Conservation (phyloP, 257 asterid species). For the Salvia rosmarinus region DNA sequence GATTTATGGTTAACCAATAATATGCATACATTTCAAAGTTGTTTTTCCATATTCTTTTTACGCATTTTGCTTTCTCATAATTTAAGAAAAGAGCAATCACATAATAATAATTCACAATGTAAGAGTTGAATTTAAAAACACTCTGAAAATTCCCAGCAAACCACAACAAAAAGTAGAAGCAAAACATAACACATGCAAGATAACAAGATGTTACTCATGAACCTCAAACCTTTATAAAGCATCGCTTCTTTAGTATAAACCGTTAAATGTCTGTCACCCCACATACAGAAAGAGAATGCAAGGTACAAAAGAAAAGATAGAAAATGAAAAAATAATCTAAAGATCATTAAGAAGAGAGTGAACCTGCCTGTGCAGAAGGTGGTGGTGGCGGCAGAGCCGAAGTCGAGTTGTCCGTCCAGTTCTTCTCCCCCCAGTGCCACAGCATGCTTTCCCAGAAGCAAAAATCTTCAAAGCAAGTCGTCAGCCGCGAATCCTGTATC, state of each 20-base stretch:
- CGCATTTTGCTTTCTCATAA: no score
- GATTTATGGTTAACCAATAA: no score
- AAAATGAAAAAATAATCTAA: background rate
- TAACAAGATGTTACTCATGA: background rate
- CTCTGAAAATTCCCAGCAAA: background rate
- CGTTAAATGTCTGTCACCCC: background rate
- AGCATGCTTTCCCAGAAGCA: conserved; percentile 96
- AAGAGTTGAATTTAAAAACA: no score
- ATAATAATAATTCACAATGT: no score
- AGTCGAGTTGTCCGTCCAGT: conserved; percentile 76
- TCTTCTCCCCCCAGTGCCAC: conserved; percentile 92
- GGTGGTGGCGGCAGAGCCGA: conserved; percentile 54
- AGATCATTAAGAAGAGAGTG: conserved; percentile 49
- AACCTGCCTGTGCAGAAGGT: conserved; percentile 36
- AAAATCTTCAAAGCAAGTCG: conserved; percentile 69
- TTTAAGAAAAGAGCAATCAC: no score
- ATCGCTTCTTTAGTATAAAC: conserved; percentile 17
- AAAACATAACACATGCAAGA: no score
- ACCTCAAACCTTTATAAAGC: background rate
- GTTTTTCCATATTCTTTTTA: no score
- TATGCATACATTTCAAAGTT: no score
- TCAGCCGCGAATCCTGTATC: conserved; percentile 62
- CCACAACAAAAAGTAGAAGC: no score
- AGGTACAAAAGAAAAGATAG: background rate
- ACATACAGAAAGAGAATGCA: conserved; percentile 19